A percentile compares a stretch with the other conserved stretches of the same genome.
These are phyloP conservation scores for Laguncularia racemosa DNA, from an alignment of 345 rosid genomes.

Conservation along the genomic window DNA sequence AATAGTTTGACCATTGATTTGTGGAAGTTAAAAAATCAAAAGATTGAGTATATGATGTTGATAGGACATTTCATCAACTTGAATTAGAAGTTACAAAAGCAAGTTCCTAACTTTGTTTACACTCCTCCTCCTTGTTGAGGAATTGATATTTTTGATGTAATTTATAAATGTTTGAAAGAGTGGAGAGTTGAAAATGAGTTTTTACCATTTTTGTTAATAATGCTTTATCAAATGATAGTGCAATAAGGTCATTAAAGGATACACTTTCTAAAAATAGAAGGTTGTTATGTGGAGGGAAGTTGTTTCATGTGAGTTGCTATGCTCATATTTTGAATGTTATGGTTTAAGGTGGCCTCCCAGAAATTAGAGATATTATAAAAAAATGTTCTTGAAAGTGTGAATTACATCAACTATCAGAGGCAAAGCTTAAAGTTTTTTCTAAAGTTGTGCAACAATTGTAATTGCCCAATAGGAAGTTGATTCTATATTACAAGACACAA, in stretches of 20 bases:
- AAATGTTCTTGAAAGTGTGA: too few species aligned
- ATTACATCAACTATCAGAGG: too few species aligned
- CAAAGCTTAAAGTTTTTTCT: neutral
- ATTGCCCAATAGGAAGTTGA: neutral
- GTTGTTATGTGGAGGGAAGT: slow-evolving; percentile 6
- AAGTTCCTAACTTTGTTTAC: too few species aligned
- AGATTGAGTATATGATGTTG: slow-evolving; percentile 1
- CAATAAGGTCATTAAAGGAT: too few species aligned
- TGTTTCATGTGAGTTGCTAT: slow-evolving; percentile 1
- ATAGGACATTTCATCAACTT: too few species aligned
- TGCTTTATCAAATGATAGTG: too few species aligned
- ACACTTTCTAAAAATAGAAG: too few species aligned
- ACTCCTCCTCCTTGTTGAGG: too few species aligned
- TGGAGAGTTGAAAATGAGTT: neutral
- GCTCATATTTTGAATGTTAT: slow-evolving; percentile 1
- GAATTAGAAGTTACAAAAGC: neutral
- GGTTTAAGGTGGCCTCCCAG: slow-evolving; percentile 6
- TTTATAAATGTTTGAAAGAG: too few species aligned
- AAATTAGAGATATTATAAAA: too few species aligned
- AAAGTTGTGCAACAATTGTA: slow-evolving; percentile 1
- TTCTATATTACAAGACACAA: neutral
- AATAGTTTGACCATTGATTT: neutral
- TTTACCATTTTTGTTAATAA: slow-evolving; percentile 4
- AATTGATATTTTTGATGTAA: too few species aligned
- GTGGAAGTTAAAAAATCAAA: too few species aligned